Evolutionary conservation across 2,329 filamentous ascomycete species (phyloP).

Genomic region (Microdochium nivale): DNA sequence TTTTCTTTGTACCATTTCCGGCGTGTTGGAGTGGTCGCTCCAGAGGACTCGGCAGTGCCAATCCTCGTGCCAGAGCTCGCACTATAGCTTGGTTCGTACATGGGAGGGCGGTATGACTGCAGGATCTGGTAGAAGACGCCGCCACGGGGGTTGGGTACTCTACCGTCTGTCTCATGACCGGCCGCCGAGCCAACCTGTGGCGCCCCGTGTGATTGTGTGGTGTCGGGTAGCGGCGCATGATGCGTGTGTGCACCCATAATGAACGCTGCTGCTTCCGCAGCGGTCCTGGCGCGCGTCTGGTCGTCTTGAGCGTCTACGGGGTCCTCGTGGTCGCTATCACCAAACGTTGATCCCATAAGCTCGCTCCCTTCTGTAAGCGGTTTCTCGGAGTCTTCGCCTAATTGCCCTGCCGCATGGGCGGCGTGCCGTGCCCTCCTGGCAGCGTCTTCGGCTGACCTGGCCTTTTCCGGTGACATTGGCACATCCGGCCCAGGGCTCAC

Average conservation of each 20-base stretch:
- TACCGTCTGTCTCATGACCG: background rate
- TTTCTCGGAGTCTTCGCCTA: constrained; percentile 15
- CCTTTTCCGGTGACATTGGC: constrained; percentile 3
- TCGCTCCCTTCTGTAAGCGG: constrained; percentile 15
- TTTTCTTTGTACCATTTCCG: constrained; percentile 31
- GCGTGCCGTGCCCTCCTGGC: constrained; percentile 26
- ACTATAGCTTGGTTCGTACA: constrained; percentile 1
- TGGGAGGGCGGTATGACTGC: constrained; percentile 12
- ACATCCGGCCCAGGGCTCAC: constrained; percentile 10
- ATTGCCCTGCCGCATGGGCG: constrained; percentile 22
- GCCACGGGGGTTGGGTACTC: constrained; percentile 4
- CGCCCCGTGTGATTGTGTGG: background rate
- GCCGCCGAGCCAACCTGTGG: background rate
- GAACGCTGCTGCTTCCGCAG: background rate
- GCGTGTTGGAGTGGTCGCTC: constrained; percentile 26
- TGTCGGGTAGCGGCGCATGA: background rate
- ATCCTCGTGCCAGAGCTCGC: background rate
- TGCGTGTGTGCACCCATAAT: background rate
- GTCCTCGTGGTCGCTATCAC: background rate
- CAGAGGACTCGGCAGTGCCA: constrained; percentile 14
- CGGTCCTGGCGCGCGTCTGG: background rate
- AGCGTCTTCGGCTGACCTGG: constrained; percentile 22
- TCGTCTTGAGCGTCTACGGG: background rate
- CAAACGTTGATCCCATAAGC: background rate
- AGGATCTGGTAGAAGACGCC: constrained; percentile 15